These are phyloP conservation scores for Nymphaea thermarum DNA, from an alignment of 164 flowering plant species.

Conservation along the genomic window DNA sequence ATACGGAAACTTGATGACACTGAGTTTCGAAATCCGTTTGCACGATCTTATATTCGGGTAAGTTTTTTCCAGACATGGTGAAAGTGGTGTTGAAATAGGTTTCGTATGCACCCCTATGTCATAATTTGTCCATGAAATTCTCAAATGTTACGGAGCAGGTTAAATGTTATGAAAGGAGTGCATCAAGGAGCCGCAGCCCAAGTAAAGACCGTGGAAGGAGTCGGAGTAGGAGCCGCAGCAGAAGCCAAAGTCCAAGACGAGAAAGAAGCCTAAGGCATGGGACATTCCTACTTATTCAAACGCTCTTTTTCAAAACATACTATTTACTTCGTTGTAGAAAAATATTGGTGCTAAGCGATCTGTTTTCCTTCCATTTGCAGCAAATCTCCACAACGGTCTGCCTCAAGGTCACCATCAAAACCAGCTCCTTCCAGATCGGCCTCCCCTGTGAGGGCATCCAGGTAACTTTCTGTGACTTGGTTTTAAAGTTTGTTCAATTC, in stretches of 20 bases:
- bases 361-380: constrained; percentile 21
- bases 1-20: constrained; percentile 89
- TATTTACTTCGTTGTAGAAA: not conserved
- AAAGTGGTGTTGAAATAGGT: not conserved
- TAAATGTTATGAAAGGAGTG: constrained; percentile 42
- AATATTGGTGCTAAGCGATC: too few species aligned
- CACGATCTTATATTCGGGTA: constrained; percentile 75
- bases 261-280: constrained; percentile 15
- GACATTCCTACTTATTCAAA: not conserved
- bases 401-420: constrained; percentile 45
- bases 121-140: not conserved
- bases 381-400: constrained; percentile 42
- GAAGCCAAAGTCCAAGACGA: constrained; percentile 20
- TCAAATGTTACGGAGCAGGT: constrained; percentile 28
- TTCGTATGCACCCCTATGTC: not conserved
- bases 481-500: not conserved
- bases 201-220: constrained; percentile 23
- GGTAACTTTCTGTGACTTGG: constrained; percentile 14
- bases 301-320: not conserved
- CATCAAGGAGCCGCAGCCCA: constrained; percentile 46
- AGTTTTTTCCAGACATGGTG: constrained; percentile 3
- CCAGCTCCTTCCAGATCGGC: constrained; percentile 36
- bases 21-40: constrained; percentile 91
- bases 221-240: constrained; percentile 21
- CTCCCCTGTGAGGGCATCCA: constrained; percentile 44